Evolutionary conservation across 139 green algal genomes (phyloP).

Genomic region (Micromonas pusilla): DNA sequence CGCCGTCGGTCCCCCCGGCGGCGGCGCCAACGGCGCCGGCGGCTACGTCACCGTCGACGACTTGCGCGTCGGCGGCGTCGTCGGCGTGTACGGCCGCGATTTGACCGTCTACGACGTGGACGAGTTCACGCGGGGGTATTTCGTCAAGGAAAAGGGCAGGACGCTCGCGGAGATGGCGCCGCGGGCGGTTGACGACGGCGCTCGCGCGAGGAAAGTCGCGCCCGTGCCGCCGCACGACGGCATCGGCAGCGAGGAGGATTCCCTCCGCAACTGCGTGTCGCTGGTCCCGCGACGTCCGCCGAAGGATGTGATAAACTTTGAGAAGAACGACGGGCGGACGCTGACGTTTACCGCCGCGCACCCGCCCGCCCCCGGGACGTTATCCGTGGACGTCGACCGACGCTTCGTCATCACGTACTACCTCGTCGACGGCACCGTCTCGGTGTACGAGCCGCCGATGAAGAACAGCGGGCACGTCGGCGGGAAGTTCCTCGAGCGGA

Average conservation of each 20-base stretch:
- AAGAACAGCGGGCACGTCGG: constrained; percentile 22
- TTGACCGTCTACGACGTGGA: constrained; percentile 76
- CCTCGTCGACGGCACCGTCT: constrained; percentile 29
- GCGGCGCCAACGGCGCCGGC: background rate
- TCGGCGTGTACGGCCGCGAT: constrained; percentile 63
- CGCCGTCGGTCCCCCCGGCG: background rate
- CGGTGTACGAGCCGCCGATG: constrained; percentile 29
- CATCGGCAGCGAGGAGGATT: constrained; percentile 20
- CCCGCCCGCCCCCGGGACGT: background rate
- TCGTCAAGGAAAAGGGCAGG: constrained; percentile 59
- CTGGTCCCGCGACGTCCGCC: constrained; percentile 33
- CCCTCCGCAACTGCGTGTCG: constrained; percentile 28
- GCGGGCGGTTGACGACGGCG: constrained; percentile 62
- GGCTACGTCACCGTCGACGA: constrained; percentile 36
- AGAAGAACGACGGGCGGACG: constrained; percentile 12
- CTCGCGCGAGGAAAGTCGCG: constrained; percentile 50
- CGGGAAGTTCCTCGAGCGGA: constrained; percentile 31
- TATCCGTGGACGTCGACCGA: background rate
- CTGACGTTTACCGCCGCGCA: constrained; percentile 13
- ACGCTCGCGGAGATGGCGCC: constrained; percentile 48
- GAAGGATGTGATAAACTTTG: constrained; percentile 23
- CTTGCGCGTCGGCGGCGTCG: constrained; percentile 57
- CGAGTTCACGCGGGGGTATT: constrained; percentile 69
- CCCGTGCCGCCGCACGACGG: constrained; percentile 42
- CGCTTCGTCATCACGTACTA: constrained; percentile 29